These are phyloP conservation scores for Coniella lustricola DNA, from an alignment of 2,329 filamentous ascomycete species.

Conservation along the genomic window DNA sequence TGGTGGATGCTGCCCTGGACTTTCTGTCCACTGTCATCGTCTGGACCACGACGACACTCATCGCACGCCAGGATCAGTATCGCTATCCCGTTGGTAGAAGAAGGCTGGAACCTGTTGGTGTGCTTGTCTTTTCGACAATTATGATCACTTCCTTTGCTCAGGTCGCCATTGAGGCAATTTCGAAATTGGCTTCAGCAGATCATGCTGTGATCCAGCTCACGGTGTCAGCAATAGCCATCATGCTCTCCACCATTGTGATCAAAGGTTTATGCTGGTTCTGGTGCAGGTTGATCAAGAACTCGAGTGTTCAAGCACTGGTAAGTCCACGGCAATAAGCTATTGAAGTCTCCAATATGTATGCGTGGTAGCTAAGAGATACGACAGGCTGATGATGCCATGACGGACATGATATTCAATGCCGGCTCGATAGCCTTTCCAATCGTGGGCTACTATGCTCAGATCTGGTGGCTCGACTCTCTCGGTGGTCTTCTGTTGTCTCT, in stretches of 20 bases:
- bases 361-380: background rate
- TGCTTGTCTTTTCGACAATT: conserved; percentile 75
- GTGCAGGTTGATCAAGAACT: conserved; percentile 81
- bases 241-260: conserved; percentile 73
- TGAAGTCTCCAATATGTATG: no score
- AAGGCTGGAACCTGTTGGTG: conserved; percentile 67
- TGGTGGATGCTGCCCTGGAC: conserved; percentile 74
- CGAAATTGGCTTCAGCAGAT: conserved; percentile 53
- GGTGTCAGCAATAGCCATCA: conserved; percentile 67
- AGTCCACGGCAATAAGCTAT: background rate
- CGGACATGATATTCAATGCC: conserved; percentile 77
- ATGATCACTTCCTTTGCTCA: conserved; percentile 83
- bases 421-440: conserved; percentile 86
- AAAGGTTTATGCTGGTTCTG: conserved; percentile 80
- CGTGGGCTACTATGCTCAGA: conserved; percentile 63
- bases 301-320: conserved; percentile 68
- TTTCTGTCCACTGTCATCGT: conserved; percentile 78
- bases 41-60: conserved; percentile 69
- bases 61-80: conserved; percentile 66
- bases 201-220: conserved; percentile 68
- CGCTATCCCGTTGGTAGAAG: conserved; percentile 72
- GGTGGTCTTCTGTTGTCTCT: conserved; percentile 72
- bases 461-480: conserved; percentile 80
- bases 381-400: conserved; percentile 27
- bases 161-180: conserved; percentile 63